These are phyloP conservation scores for Globisporangium emineosum DNA, from an alignment of 352 stramenopile species.

Conservation along the genomic window DNA sequence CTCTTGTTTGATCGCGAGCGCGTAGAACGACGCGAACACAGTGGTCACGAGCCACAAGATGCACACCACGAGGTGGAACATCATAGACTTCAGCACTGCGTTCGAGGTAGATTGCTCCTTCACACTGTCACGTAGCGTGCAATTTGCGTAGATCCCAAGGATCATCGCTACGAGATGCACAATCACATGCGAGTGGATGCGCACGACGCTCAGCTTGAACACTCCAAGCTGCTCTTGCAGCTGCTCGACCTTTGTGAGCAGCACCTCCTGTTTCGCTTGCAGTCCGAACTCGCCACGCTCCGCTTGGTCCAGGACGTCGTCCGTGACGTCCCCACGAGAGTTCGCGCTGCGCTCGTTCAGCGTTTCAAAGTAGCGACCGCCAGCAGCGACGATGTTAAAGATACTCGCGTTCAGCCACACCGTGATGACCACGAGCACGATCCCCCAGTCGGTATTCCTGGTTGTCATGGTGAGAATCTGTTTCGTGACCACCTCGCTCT, in stretches of 20 bases:
- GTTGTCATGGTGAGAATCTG: conserved; percentile 26
- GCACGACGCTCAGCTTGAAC: conserved; percentile 52
- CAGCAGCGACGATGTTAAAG: conserved; percentile 30
- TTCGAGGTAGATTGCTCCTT: neutral
- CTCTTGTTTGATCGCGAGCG: conserved; percentile 40
- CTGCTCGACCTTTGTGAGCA: conserved; percentile 52
- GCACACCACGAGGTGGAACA: conserved; percentile 44
- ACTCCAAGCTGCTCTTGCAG: conserved; percentile 52
- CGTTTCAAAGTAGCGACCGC: conserved; percentile 36
- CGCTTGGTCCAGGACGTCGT: conserved; percentile 52
- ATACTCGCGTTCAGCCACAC: conserved; percentile 48
- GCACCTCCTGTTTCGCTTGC: conserved; percentile 57
- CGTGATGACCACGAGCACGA: conserved; percentile 35
- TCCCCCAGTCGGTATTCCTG: conserved; percentile 29
- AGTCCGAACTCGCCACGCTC: conserved; percentile 66
- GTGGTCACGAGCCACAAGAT: conserved; percentile 43
- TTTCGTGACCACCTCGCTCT: conserved; percentile 28
- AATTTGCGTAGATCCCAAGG: conserved; percentile 42
- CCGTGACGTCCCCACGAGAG: conserved; percentile 34
- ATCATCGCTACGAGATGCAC: conserved; percentile 37
- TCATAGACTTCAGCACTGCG: conserved; percentile 26
- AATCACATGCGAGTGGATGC: conserved; percentile 40
- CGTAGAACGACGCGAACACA: conserved; percentile 29
- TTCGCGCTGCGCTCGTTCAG: conserved; percentile 31
- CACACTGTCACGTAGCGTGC: conserved; percentile 18